Evolutionary conservation across 2,329 filamentous ascomycete genomes (phyloP).

Genomic region (Fusarium nematophilum): DNA sequence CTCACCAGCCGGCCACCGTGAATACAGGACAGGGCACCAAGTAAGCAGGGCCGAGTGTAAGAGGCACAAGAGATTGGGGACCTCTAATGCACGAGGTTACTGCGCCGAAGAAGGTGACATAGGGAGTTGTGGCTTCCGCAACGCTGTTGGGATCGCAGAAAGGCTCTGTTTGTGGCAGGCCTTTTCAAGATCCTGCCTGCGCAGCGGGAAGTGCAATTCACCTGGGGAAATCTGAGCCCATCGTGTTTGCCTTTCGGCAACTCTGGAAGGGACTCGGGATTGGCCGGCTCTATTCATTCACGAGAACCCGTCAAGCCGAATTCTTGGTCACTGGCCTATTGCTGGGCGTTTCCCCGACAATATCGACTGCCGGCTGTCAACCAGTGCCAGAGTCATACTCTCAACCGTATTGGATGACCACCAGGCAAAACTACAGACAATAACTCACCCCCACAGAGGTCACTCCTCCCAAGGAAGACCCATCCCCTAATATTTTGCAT

Average conservation of each 20-base stretch:
- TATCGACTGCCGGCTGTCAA: slow-evolving; percentile 29
- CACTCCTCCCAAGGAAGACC: no score
- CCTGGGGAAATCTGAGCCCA: neutral
- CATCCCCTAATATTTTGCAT: no score
- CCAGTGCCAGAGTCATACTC: slow-evolving; percentile 27
- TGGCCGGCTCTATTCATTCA: no score
- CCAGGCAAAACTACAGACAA: neutral
- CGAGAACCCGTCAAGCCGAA: no score
- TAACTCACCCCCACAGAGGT: slow-evolving; percentile 22
- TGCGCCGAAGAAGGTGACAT: slow-evolving; percentile 9
- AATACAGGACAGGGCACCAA: slow-evolving; percentile 25
- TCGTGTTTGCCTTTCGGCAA: neutral
- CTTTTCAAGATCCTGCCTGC: slow-evolving; percentile 38
- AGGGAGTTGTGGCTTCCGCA: slow-evolving; percentile 17
- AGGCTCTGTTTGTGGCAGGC: slow-evolving; percentile 38
- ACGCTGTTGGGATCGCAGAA: slow-evolving; percentile 39
- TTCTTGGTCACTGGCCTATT: slow-evolving; percentile 5
- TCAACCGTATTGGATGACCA: neutral
- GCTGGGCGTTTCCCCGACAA: slow-evolving; percentile 14
- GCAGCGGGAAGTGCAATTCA: slow-evolving; percentile 28
- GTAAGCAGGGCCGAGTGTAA: slow-evolving; percentile 28
- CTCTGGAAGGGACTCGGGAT: neutral
- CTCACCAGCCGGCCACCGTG: slow-evolving; percentile 12
- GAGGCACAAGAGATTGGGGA: slow-evolving; percentile 5
- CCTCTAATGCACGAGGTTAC: neutral